These are phyloP conservation scores for Phyllosticta citrichinensis DNA, from an alignment of 2,329 filamentous ascomycete genomes.

Conservation along the genomic window DNA sequence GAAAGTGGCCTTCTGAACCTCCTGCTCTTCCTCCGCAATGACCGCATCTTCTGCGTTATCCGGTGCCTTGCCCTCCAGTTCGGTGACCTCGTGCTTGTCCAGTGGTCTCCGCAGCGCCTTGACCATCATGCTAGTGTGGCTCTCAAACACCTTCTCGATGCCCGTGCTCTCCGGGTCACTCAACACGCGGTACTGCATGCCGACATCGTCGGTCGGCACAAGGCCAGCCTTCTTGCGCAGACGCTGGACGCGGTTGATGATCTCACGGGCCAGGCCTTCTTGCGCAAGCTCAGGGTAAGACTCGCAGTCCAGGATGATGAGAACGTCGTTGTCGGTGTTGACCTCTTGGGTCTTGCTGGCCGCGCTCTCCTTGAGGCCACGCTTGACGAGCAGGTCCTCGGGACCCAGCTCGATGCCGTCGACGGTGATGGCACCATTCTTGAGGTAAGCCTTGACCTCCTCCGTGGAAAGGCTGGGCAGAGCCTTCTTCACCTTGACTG, in stretches of 20 bases:
- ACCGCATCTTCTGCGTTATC: conserved; percentile 45
- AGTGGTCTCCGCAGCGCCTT: conserved; percentile 70
- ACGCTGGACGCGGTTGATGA: conserved; percentile 86
- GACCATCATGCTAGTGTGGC: conserved; percentile 58
- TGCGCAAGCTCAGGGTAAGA: conserved; percentile 76
- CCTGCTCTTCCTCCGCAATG: conserved; percentile 75
- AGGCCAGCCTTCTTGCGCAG: conserved; percentile 90
- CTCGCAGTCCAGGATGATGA: conserved; percentile 79
- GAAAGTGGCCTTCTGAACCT: conserved; percentile 74
- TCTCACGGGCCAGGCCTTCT: conserved; percentile 82
- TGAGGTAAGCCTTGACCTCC: conserved; percentile 69
- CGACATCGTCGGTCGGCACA: conserved; percentile 84
- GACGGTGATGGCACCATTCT: conserved; percentile 64
- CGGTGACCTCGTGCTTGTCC: conserved; percentile 55
- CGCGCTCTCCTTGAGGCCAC: conserved; percentile 64
- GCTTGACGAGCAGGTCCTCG: conserved; percentile 74
- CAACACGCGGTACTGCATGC: conserved; percentile 83
- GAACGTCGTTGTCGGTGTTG: conserved; percentile 79
- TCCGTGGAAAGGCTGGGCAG: conserved; percentile 68
- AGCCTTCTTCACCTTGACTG: conserved; percentile 82
- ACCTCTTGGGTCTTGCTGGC: conserved; percentile 68
- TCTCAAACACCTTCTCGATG: conserved; percentile 57
- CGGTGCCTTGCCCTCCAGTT: conserved; percentile 48
- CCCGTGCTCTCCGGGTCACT: conserved; percentile 70
- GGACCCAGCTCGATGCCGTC: conserved; percentile 76